A percentile compares a stretch with the other conserved stretches of the same genome.
These are phyloP conservation scores for Cocos nucifera DNA, from an alignment of 176 grass and related monocot species.

Conservation along the genomic window DNA sequence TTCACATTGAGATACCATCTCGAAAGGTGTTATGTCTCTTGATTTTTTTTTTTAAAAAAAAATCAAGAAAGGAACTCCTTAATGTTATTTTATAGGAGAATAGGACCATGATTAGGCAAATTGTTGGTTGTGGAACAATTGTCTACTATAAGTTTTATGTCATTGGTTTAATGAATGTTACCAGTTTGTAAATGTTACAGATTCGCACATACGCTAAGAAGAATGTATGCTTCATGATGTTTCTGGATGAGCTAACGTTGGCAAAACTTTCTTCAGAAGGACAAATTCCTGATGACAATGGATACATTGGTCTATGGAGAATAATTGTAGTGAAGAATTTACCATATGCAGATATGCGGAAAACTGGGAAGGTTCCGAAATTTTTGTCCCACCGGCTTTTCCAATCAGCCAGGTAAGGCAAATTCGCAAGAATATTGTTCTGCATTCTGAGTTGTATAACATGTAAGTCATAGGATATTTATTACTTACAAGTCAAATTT, in stretches of 20 bases:
- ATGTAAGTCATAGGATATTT: no score
- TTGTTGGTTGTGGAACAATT: background rate
- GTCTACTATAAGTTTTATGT: background rate
- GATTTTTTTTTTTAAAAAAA: no score
- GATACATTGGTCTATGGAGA: constrained; percentile 74
- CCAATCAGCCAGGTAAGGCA: constrained; percentile 55
- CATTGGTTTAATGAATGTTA: constrained; percentile 22
- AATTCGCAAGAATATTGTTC: background rate
- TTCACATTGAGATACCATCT: no score
- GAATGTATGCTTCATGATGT: constrained; percentile 96
- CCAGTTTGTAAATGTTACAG: constrained; percentile 47
- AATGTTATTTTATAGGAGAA: no score
- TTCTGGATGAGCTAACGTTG: constrained; percentile 74
- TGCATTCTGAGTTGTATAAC: background rate
- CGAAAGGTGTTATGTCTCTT: no score
- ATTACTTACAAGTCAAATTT: no score
- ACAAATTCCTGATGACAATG: constrained; percentile 45
- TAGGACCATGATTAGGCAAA: no score
- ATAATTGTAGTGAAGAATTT: constrained; percentile 66
- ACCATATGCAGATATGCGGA: constrained; percentile 71
- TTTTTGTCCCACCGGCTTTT: constrained; percentile 83
- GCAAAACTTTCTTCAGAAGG: constrained; percentile 83
- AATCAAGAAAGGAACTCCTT: no score
- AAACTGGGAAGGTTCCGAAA: constrained; percentile 84
- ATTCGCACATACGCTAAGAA: constrained; percentile 64